Conservation (phyloP, 129 eudicot genomes). For the Tanacetum coccineum region DNA sequence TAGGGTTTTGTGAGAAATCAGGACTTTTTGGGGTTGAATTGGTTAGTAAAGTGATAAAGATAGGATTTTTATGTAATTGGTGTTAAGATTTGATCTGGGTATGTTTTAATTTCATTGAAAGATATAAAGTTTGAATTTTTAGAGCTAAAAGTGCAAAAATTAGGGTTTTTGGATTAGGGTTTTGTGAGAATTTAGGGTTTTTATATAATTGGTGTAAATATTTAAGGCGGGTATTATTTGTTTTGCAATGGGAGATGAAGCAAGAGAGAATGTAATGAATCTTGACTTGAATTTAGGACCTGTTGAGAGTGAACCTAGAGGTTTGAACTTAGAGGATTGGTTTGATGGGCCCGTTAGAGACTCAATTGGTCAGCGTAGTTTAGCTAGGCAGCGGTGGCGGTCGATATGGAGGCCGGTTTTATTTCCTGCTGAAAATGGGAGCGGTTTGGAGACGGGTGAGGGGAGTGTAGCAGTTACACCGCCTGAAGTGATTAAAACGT, state of each 20-base stretch:
- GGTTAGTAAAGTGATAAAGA: too few relatives aligned
- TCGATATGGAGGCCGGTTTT: constrained; percentile 47
- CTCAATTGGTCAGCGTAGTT: constrained; percentile 41
- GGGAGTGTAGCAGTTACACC: constrained; percentile 60
- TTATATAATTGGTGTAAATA: constrained; percentile 17
- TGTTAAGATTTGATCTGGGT: constrained; percentile 14
- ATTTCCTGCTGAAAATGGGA: constrained; percentile 40
- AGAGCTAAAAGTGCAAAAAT: neutral
- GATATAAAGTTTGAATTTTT: neutral
- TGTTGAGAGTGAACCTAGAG: constrained; percentile 39
- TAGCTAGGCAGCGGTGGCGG: constrained; percentile 55
- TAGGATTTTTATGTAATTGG: constrained; percentile 6
- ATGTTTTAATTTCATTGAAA: constrained; percentile 1
- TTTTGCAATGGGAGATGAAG: constrained; percentile 53
- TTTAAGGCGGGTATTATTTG: constrained; percentile 16
- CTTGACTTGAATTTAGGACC: constrained; percentile 94
- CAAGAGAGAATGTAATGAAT: constrained; percentile 52
- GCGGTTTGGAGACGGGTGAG: constrained; percentile 59
- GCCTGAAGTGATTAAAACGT: constrained; percentile 35
- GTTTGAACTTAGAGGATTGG: constrained; percentile 71
- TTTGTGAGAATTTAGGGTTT: neutral
- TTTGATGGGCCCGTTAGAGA: constrained; percentile 46
- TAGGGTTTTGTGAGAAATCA: neutral
- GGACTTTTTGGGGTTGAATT: neutral
- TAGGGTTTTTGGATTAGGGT: constrained; percentile 15